Evolutionary conservation across 2,329 filamentous ascomycete genomes (phyloP), one percentile per base, ranked within the genome.

Genomic region (Sarocladium kiliense): DNA sequence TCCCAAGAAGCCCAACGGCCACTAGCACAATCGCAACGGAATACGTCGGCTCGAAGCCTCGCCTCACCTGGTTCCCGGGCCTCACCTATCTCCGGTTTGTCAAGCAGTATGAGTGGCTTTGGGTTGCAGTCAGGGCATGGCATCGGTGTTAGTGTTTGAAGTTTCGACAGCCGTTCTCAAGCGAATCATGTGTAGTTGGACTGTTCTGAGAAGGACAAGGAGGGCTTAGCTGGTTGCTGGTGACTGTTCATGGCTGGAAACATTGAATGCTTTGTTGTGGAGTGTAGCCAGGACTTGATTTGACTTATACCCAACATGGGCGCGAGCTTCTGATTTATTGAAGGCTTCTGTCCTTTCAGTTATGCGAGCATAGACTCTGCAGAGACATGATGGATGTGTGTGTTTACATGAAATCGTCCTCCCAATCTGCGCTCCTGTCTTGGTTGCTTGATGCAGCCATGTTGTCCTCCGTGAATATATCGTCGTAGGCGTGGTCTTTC

Each of bases 401-500:
- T 44, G 10, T 47, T 59, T 80, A 93, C 91, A 96, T 95, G 66
- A 99, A 99, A 66, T 99, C 93, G 57, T 97, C 92, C 66, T 90
- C 81, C 75, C 89, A 92, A 68, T 89, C 77, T 57, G 85, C 82
- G 59, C 81, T 79, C 14, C 91, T 82, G 65, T 96, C 85, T 72
- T 97, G 89, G 71, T 99, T 99, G 74, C 87, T 96, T 55, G 85
- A 84, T 21, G 71, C 74, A 42, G 84, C 84, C 75, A 96, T 79
- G 63, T 88, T 87, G 56, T 96, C 89, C 54, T 95, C 91, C 3
- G 82, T 84, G 70, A 96, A 91, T 54, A 97, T 72, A 47, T 96
- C 91, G 67, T 97, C 94, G 70, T 99, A 99, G 2, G 92, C 93
- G 73, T 99, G 93, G n/a, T 96, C 91, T 73, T 94, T 94, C 72